Evolutionary conservation across 352 stramenopile genomes (phyloP), one percentile per base, ranked within the genome.

Genomic region (Pythium rhizo-oryzae): DNA sequence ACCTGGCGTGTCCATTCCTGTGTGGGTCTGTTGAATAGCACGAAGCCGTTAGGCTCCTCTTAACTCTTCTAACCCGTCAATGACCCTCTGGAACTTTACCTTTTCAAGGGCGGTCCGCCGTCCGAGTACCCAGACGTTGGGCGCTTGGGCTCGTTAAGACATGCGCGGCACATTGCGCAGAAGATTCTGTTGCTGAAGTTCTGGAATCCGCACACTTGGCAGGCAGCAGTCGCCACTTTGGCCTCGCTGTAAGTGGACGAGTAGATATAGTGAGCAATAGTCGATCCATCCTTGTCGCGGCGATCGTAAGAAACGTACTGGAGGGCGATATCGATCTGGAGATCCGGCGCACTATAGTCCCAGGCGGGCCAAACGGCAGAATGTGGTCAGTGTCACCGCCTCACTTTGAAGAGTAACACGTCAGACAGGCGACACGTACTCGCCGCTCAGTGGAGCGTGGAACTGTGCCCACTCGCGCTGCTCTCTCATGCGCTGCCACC

Each of bases 121-220:
- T 33, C 28, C 28, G 28, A 7, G 28, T 6, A 6, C 6, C 6
- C 28, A 33, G 28, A 2, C 28, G 28, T 6, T 33, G 28, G 28
- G 28, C 28, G 28, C 28, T 33, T 33, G 28, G 28, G 28, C 28
- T 33, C 28, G 28, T 55, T 30, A 21, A 35, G 5, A 30, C 19
- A 8, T 25, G 19, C 23, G 51, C 54, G 25, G n/a, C 54, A 61
- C 54, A 61, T 61, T 12, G n/a, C 54, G 19, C 54, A 61, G 11
- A 50, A 49, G 24, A 35, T 49, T 37, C 51, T 61, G 33, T 19
- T 37, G 24, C 19, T 25, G 19, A 61, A 61, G 35, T 61, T 50
- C 19, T 61, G 54, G 18, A 61, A 61, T 4, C 54, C 54, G n/a
- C 54, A 61, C 1, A 3, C 8, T 23, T 35, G 11, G n/a, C 54